Evolutionary conservation across 2,329 filamentous ascomycete genomes (phyloP).

Genomic region (Claviceps lovelessii): DNA sequence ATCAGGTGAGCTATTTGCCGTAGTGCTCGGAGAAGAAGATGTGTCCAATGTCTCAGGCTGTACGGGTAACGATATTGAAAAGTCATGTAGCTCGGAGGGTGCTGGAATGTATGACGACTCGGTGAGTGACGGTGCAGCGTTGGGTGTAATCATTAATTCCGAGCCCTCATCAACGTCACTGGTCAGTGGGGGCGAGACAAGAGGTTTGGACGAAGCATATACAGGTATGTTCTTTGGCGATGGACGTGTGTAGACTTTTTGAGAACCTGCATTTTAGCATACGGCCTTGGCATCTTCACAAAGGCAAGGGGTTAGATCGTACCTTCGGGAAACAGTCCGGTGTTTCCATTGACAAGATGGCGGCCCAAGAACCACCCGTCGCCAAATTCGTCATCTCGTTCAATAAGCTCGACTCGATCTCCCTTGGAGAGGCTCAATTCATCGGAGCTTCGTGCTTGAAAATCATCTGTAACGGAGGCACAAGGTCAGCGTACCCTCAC

Average conservation of each 20-base stretch:
- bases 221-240: slow-evolving; percentile 31
- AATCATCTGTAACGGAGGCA: slow-evolving; percentile 53
- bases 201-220: slow-evolving; percentile 18
- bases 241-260: slow-evolving; percentile 45
- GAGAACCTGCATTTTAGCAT: slow-evolving; percentile 12
- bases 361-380: slow-evolving; percentile 75
- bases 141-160: slow-evolving; percentile 10
- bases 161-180: slow-evolving; percentile 11
- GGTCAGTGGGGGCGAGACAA: slow-evolving; percentile 18
- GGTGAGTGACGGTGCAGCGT: slow-evolving; percentile 18
- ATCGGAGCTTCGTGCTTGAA: slow-evolving; percentile 78
- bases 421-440: slow-evolving; percentile 80
- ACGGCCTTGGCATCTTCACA: slow-evolving; percentile 5
- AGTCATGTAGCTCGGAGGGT: slow-evolving; percentile 16
- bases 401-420: slow-evolving; percentile 68
- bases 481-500: slow-evolving; percentile 1
- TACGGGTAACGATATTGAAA: slow-evolving; percentile 29
- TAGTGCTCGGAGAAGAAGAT: slow-evolving; percentile 13
- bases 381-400: slow-evolving; percentile 77
- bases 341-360: slow-evolving; percentile 59
- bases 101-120: slow-evolving; percentile 16
- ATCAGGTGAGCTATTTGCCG: slow-evolving; percentile 16
- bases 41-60: slow-evolving; percentile 25
- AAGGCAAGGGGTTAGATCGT: slow-evolving; percentile 6
- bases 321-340: slow-evolving; percentile 76